phyloP scores from a whole-genome alignment of 2,329 filamentous ascomycete species.

The Colletotrichum sp. region DNA sequence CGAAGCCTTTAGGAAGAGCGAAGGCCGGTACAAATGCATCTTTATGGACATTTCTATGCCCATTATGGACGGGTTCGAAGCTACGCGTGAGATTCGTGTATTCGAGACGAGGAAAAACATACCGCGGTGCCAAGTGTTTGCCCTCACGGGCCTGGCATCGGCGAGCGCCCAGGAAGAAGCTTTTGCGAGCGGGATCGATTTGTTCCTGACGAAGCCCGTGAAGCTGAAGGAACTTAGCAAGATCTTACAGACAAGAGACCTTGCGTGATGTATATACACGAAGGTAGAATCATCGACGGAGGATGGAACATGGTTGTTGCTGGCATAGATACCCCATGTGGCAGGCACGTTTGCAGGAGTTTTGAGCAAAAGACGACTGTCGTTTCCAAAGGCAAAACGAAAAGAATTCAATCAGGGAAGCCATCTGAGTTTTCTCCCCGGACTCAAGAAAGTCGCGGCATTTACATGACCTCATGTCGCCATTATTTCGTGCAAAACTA shows the following conservation, averaged over 20 bases:
- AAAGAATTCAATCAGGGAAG: too few species aligned
- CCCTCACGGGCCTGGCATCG: slow-evolving; percentile 57
- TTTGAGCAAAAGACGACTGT: background rate
- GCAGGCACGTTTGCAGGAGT: background rate
- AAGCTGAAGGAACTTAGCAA: slow-evolving; percentile 41
- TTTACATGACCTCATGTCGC: too few species aligned
- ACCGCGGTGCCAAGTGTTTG: slow-evolving; percentile 51
- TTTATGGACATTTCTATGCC: slow-evolving; percentile 63
- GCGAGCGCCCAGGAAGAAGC: slow-evolving; percentile 56
- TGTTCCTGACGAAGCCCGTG: slow-evolving; percentile 62
- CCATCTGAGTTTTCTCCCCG: too few species aligned
- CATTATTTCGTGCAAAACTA: too few species aligned
- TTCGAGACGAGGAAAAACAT: slow-evolving; percentile 49
- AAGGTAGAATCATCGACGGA: accelerated
- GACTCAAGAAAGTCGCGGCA: too few species aligned
- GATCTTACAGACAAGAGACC: background rate
- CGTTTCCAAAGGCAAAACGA: too few species aligned
- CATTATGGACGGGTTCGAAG: slow-evolving; percentile 57
- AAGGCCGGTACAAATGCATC: slow-evolving; percentile 30
- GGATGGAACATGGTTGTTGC: background rate
- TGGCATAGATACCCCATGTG: background rate
- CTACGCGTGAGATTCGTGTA: slow-evolving; percentile 53
- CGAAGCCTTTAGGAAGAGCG: slow-evolving; percentile 28
- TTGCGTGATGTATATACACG: background rate
- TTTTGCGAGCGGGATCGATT: slow-evolving; percentile 55